phyloP scores from a whole-genome alignment of 352 stramenopile genomes.

The Phytophthora europaea region DNA sequence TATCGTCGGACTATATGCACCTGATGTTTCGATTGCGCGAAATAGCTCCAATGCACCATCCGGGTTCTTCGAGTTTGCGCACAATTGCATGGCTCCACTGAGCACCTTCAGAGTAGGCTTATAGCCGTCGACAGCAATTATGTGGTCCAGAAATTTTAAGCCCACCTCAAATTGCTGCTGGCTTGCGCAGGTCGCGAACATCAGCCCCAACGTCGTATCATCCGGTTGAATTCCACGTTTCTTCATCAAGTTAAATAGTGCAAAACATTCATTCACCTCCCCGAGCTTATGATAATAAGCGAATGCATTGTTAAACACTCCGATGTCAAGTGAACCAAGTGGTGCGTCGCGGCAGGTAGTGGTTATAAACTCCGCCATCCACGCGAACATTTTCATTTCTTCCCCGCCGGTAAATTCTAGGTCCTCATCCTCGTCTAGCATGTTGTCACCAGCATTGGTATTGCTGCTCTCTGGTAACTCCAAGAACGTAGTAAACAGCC shows the following conservation, averaged over 20 bases:
- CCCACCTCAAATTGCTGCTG: conserved; percentile 60
- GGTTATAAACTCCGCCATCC: conserved; percentile 52
- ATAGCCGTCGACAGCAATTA: conserved; percentile 55
- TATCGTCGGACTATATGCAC: conserved; percentile 39
- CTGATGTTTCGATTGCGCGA: conserved; percentile 55
- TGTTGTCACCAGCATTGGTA: background rate
- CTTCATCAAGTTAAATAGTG: conserved; percentile 75
- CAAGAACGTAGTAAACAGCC: conserved; percentile 58
- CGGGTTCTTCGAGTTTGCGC: conserved; percentile 54
- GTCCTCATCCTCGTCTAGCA: conserved; percentile 10
- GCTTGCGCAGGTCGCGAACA: conserved; percentile 67
- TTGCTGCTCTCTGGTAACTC: conserved; percentile 23
- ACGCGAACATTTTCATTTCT: conserved; percentile 30
- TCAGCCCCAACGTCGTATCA: conserved; percentile 58
- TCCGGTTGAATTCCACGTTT: conserved; percentile 49
- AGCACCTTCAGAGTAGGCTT: conserved; percentile 57
- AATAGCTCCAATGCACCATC: conserved; percentile 64
- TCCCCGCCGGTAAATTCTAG: conserved; percentile 31
- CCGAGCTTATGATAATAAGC: conserved; percentile 68
- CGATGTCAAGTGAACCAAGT: conserved; percentile 42
- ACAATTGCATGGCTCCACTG: conserved; percentile 64
- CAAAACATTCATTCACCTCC: conserved; percentile 57
- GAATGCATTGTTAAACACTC: conserved; percentile 75
- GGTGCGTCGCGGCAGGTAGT: conserved; percentile 57
- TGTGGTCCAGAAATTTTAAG: conserved; percentile 69